These are phyloP conservation scores for Metschnikowia orientalis DNA, from an alignment of 805 yeast genomes.

Conservation along the genomic window DNA sequence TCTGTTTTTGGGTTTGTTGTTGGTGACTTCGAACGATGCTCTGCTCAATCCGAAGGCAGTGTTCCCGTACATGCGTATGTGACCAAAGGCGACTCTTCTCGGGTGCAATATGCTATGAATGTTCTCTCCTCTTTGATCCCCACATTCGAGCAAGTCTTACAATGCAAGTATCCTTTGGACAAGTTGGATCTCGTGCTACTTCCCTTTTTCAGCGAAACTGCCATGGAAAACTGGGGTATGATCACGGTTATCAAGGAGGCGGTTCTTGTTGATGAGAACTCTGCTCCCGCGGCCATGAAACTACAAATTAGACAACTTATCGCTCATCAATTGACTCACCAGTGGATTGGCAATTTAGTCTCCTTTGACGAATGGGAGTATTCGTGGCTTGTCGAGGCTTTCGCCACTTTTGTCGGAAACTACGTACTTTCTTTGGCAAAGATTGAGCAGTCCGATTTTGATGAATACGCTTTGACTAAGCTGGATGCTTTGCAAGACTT, in stretches of 20 bases:
- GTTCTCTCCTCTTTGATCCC: slow-evolving; percentile 47
- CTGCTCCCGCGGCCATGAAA: slow-evolving; percentile 22
- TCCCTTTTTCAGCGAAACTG: slow-evolving; percentile 72
- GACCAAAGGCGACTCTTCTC: slow-evolving; percentile 45
- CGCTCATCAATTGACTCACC: slow-evolving; percentile 73
- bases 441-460: slow-evolving; percentile 12
- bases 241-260: slow-evolving; percentile 56
- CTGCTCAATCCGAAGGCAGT: slow-evolving; percentile 21
- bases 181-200: slow-evolving; percentile 66
- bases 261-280: slow-evolving; percentile 23
- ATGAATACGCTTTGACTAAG: slow-evolving; percentile 13
- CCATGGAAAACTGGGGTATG: slow-evolving; percentile 77
- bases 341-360: slow-evolving; percentile 71
- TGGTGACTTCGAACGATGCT: slow-evolving; percentile 54
- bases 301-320: slow-evolving; percentile 49
- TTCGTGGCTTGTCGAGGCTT: slow-evolving; percentile 73
- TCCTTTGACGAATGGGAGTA: slow-evolving; percentile 65
- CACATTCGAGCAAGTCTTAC: slow-evolving; percentile 41
- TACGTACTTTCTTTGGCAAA: slow-evolving; percentile 28
- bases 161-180: slow-evolving; percentile 48
- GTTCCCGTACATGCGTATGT: slow-evolving; percentile 52
- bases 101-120: slow-evolving; percentile 48
- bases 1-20: slow-evolving; percentile 64
- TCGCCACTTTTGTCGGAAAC: slow-evolving; percentile 71
- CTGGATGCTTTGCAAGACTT: slow-evolving; percentile 23